Conservation (phyloP, 305 asterid species). For the Solanum aculeatissimum region DNA sequence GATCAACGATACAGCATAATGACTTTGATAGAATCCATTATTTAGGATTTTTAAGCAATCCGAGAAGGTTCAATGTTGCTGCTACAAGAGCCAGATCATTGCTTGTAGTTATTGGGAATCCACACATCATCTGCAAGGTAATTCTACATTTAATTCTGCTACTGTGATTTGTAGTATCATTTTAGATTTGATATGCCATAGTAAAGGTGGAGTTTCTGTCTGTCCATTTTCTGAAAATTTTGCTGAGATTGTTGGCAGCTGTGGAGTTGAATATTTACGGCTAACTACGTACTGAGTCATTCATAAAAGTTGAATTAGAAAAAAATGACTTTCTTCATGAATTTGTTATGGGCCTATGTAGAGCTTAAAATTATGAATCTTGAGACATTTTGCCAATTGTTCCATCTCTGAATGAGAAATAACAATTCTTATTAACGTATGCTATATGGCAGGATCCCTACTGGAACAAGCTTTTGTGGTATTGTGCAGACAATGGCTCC, state of each 20-base stretch:
- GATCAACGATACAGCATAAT: constrained; percentile 77
- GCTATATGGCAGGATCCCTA: constrained; percentile 47
- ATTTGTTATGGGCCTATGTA: background rate
- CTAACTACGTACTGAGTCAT: background rate
- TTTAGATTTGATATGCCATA: background rate
- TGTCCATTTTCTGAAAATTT: background rate
- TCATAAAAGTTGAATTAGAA: background rate
- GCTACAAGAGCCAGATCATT: constrained; percentile 76
- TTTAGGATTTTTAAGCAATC: constrained; percentile 90
- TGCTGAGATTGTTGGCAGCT: background rate
- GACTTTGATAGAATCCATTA: constrained; percentile 66
- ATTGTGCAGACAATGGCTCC: constrained; percentile 63
- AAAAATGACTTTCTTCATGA: background rate
- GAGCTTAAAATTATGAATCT: background rate
- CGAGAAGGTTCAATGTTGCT: constrained; percentile 91
- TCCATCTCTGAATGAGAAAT: background rate
- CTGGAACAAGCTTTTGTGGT: constrained; percentile 86
- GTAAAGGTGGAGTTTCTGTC: background rate
- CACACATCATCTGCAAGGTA: constrained; percentile 96
- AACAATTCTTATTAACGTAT: background rate
- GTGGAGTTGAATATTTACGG: background rate
- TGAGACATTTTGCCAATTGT: background rate
- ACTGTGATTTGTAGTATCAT: background rate
- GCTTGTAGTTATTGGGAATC: constrained; percentile 83
- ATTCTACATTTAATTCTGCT: background rate